Base-by-base conservation (phyloP, 805 yeast genomes). In the Cyberlindnera bimundalis region DNA sequence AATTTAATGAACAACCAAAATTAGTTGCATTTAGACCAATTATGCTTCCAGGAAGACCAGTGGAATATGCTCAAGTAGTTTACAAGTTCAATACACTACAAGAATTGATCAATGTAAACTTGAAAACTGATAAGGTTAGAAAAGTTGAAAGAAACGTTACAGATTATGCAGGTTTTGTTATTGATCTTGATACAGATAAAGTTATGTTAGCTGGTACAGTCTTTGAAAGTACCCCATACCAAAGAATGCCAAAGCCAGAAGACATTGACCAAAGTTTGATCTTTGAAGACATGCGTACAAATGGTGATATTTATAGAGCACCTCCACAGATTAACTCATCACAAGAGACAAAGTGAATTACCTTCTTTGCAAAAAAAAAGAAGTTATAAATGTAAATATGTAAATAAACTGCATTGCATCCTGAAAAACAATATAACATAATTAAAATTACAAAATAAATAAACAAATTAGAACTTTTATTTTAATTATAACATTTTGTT, bases 1-100 rank as follows among this genome's bases (percentile, higher is more conserved):
- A 81, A 51, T 79, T 88, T 53, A 82, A 78, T 51, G 65, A 70
- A 24, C 72, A 77, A 34, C 97, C 97, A 19, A 83, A 81, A 59
- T 68, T 89, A 24, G 71, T 85, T 34, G 71, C 81, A 3, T 76
- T 90, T 53, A 81, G 82, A 49, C 79, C 84, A 2, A 67, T 84
- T 52, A 79, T 84, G 58, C 52, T 74, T 40, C 80, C 81, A 4
- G 77, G 76, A 15, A 64, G 64, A 41, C 78, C 80, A 0, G 58
- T 76, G 14, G 75, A 71, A 44, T 72, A 71, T 39, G 73, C 79
- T 37, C 86, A 81, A 61, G 62, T 80, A 10, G 73, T 78, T 14
- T 83, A 82, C 60, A 72, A 71, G 48, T 78, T 83, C 50, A 71
- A 79, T 48, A 79, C 87, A 4, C 67, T 65, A 31, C 90, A 83